Conservation (phyloP, 768 basidiomycete species). For the Mrakia gelida region DNA sequence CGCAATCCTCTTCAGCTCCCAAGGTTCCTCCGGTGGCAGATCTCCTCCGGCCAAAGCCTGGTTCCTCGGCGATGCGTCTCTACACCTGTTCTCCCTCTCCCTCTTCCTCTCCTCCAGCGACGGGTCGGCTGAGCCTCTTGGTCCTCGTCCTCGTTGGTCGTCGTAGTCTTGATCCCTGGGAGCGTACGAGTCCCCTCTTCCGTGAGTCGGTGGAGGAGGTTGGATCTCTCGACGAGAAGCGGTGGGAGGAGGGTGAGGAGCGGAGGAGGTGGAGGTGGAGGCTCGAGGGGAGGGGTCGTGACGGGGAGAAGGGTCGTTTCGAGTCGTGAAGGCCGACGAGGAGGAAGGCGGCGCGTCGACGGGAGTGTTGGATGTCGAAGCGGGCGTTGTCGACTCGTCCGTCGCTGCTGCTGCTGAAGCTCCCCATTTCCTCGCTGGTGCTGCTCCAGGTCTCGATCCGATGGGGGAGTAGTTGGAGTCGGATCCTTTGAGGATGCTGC, state of each 20-base stretch:
- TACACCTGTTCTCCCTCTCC: background rate
- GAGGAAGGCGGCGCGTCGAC: background rate
- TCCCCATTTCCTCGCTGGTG: conserved; percentile 2
- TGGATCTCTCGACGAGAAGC: background rate
- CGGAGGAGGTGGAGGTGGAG: background rate
- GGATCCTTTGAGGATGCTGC: background rate
- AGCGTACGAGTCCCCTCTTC: background rate
- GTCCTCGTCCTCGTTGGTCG: background rate
- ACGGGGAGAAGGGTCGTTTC: background rate
- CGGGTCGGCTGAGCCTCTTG: background rate
- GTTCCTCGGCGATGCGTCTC: background rate
- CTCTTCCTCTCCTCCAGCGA: background rate
- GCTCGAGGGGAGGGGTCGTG: background rate
- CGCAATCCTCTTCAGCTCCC: background rate
- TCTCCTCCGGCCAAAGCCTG: background rate
- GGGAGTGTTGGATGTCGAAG: background rate
- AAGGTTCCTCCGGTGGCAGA: conserved; percentile 1
- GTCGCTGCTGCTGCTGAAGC: background rate
- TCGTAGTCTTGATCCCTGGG: background rate
- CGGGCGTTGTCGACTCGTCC: background rate
- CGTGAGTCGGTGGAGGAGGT: background rate
- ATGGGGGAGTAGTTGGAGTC: background rate
- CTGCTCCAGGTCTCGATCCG: background rate
- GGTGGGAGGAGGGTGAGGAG: background rate
- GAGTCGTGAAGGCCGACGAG: background rate